These are phyloP conservation scores for Pouteria campechiana DNA, from an alignment of 179 eudicot genomes.

Conservation along the genomic window DNA sequence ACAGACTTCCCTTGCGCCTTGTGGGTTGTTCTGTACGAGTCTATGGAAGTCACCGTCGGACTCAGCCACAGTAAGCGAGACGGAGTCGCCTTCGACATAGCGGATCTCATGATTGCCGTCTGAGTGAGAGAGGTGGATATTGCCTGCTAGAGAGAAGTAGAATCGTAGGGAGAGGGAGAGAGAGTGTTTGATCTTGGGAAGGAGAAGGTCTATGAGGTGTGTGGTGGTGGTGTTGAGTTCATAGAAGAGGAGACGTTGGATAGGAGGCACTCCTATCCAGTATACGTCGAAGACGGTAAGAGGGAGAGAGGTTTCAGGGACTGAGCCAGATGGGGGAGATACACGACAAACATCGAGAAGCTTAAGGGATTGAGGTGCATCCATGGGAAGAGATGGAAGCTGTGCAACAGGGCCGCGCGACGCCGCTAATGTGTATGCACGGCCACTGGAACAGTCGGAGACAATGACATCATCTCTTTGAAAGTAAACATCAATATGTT, in stretches of 20 bases:
- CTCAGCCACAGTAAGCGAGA: slow-evolving; percentile 24
- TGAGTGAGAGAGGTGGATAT: slow-evolving; percentile 1
- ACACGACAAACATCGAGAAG: slow-evolving; percentile 14
- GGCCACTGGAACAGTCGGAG: no score
- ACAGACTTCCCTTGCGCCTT: slow-evolving; percentile 14
- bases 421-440: no score
- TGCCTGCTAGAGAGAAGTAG: slow-evolving; percentile 30
- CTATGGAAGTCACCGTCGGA: slow-evolving; percentile 13
- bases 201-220: slow-evolving; percentile 11
- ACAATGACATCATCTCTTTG: no score
- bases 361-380: neutral
- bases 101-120: slow-evolving; percentile 4
- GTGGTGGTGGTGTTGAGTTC: slow-evolving; percentile 13
- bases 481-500: no score
- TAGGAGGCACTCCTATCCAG: slow-evolving; percentile 35
- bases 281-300: slow-evolving; percentile 47
- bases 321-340: slow-evolving; percentile 20
- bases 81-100: slow-evolving; percentile 12
- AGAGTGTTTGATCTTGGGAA: slow-evolving; percentile 36
- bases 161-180: slow-evolving; percentile 41
- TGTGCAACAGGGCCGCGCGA: no score
- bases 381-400: no score
- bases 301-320: slow-evolving; percentile 15
- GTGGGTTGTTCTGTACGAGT: slow-evolving; percentile 12
- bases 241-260: slow-evolving; percentile 49